Evolutionary conservation across 495 filamentous ascomycete genomes (phyloP).

Genomic region (Bryoglossum gracile): DNA sequence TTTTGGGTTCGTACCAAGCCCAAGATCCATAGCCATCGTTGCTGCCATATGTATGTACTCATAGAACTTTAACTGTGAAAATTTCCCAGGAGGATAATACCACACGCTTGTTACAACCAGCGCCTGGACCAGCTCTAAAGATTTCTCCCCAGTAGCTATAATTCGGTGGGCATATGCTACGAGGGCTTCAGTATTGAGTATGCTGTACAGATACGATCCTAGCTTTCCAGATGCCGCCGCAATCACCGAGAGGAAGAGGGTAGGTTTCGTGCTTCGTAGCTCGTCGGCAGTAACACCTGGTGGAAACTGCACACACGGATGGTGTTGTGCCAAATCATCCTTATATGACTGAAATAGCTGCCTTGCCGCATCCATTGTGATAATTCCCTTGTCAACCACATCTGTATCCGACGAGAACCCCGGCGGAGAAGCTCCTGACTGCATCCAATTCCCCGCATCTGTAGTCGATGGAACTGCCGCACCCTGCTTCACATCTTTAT

Average conservation of each 20-base stretch:
- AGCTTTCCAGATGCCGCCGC: slow-evolving; percentile 39
- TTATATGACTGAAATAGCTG: slow-evolving; percentile 38
- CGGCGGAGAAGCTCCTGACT: neutral
- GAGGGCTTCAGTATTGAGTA: slow-evolving; percentile 41
- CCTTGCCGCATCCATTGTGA: slow-evolving; percentile 38
- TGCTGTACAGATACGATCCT: slow-evolving; percentile 34
- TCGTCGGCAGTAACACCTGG: slow-evolving; percentile 33
- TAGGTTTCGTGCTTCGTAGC: slow-evolving; percentile 37
- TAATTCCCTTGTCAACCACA: slow-evolving; percentile 40
- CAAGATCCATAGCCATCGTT: slow-evolving; percentile 48
- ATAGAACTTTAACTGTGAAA: slow-evolving; percentile 43
- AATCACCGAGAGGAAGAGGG: slow-evolving; percentile 44
- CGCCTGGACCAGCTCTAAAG: slow-evolving; percentile 45
- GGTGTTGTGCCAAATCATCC: slow-evolving; percentile 35
- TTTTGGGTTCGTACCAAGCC: slow-evolving; percentile 31
- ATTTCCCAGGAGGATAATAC: slow-evolving; percentile 42
- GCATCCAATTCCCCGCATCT: neutral
- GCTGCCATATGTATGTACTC: slow-evolving; percentile 49
- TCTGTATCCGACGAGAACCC: slow-evolving; percentile 25
- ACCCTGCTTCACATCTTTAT: neutral
- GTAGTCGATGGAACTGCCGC: neutral
- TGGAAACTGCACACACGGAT: slow-evolving; percentile 37
- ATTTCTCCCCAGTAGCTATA: slow-evolving; percentile 45
- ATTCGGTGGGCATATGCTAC: slow-evolving; percentile 40
- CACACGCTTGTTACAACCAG: slow-evolving; percentile 39